Conservation (phyloP, 2,329 filamentous ascomycete genomes). For the Mariannaea elegans region DNA sequence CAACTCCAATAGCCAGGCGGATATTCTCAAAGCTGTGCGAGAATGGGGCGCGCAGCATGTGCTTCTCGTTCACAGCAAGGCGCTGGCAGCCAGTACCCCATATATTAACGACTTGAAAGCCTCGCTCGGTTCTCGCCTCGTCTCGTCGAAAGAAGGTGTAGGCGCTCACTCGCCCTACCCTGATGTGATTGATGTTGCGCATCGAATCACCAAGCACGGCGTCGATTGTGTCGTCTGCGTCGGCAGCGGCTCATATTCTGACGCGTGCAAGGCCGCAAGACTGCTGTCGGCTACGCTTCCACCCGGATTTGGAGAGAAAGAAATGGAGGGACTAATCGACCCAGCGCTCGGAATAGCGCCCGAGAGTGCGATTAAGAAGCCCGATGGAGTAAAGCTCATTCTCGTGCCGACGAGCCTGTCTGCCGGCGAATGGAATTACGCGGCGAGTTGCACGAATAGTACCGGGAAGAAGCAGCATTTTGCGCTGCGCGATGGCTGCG, state of each 20-base stretch:
- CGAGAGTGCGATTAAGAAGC: neutral
- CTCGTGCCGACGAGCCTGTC: slow-evolving; percentile 1
- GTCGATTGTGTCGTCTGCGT: neutral
- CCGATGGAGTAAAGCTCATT: neutral
- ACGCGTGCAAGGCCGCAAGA: neutral
- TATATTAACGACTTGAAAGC: neutral
- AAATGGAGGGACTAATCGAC: neutral
- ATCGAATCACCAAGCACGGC: neutral
- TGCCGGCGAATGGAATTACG: neutral
- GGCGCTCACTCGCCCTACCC: neutral
- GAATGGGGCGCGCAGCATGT: neutral
- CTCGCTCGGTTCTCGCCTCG: neutral
- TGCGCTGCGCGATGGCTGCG: neutral
- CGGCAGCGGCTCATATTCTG: slow-evolving; percentile 1
- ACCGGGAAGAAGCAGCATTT: slow-evolving; percentile 3
- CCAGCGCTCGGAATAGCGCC: neutral
- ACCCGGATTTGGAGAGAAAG: neutral
- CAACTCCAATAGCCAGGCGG: neutral
- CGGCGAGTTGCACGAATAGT: slow-evolving; percentile 1
- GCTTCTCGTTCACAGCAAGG: neutral
- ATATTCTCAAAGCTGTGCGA: neutral
- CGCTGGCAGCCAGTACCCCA: neutral
- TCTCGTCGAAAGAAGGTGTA: neutral
- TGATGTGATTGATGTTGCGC: neutral
- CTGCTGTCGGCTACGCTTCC: neutral